These are phyloP conservation scores for Graphilbum ipis-grandicollis DNA, from an alignment of 2,329 filamentous ascomycete genomes.

Conservation along the genomic window DNA sequence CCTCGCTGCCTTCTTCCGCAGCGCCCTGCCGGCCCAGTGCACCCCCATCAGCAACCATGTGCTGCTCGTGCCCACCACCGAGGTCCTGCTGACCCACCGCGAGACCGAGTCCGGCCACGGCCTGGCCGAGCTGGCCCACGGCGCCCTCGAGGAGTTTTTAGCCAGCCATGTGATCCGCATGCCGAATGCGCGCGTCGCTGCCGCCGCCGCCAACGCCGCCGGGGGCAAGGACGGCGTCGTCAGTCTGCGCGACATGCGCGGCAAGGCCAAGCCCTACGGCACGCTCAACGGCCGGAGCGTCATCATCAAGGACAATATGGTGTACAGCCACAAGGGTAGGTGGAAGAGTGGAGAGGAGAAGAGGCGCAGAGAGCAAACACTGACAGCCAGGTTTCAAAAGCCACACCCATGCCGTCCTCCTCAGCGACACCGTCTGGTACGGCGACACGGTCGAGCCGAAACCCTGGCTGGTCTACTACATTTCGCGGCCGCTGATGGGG, in stretches of 20 bases:
- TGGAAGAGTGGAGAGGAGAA: background rate
- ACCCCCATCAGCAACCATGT: constrained; percentile 82
- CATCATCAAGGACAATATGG: constrained; percentile 79
- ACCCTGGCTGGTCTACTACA: constrained; percentile 94
- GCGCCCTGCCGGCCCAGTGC: constrained; percentile 81
- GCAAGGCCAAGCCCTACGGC: constrained; percentile 85
- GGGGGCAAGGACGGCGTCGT: constrained; percentile 39
- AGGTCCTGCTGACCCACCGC: constrained; percentile 72
- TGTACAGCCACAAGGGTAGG: constrained; percentile 92
- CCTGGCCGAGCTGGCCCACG: constrained; percentile 60
- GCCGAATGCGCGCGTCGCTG: constrained; percentile 28
- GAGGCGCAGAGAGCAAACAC: background rate
- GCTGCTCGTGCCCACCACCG: constrained; percentile 82
- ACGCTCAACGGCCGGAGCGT: constrained; percentile 87
- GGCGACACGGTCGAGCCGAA: constrained; percentile 75
- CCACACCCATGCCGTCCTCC: constrained; percentile 72
- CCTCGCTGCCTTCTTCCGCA: constrained; percentile 96
- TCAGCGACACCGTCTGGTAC: constrained; percentile 75
- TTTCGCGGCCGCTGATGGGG: constrained; percentile 75
- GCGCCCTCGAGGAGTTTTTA: constrained; percentile 83
- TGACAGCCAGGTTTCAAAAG: constrained; percentile 61
- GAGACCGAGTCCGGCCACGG: constrained; percentile 65
- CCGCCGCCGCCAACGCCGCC: constrained; percentile 26
- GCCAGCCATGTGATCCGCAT: constrained; percentile 92
- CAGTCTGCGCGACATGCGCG: constrained; percentile 68